These are phyloP conservation scores for Eucalyptus victrix DNA, from an alignment of 345 rosid species.

Conservation along the genomic window DNA sequence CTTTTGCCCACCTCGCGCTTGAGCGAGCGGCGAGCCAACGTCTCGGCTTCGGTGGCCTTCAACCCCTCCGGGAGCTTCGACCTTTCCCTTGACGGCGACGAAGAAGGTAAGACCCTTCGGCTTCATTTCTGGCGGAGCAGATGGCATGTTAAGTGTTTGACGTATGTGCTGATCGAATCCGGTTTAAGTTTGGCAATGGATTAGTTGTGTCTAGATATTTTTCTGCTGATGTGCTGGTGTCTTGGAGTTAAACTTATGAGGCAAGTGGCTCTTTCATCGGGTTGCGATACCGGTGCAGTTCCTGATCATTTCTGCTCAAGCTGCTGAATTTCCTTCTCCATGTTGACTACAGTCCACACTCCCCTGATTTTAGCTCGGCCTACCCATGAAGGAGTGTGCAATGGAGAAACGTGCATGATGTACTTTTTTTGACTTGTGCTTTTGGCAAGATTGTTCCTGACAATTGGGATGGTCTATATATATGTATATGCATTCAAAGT, in stretches of 20 bases:
- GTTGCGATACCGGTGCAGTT: not conserved
- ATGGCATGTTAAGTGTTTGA: not conserved
- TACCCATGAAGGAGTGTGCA: not conserved
- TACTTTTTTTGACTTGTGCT: not conserved
- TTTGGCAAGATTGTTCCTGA: not conserved
- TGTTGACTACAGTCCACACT: not conserved
- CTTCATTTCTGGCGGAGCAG: not conserved
- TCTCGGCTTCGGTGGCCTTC: conserved; percentile 59
- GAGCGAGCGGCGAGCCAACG: conserved; percentile 1
- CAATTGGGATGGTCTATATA: not conserved
- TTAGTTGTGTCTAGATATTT: not conserved
- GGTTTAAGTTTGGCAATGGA: not conserved
- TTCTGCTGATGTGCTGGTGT: not conserved
- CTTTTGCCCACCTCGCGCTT: not conserved
- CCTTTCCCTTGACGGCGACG: conserved; percentile 35
- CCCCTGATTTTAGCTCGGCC: not conserved
- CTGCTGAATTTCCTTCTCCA: not conserved
- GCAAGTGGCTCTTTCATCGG: not conserved
- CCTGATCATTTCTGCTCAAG: not conserved
- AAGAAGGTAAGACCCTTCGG: conserved; percentile 18
- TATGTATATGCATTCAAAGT: not conserved
- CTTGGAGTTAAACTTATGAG: not conserved
- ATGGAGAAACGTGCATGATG: not conserved
- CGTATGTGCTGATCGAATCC: not conserved
- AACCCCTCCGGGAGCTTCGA: conserved; percentile 83